These are phyloP conservation scores for Fraxinus americana DNA, from an alignment of 257 asterid species.

Conservation along the genomic window DNA sequence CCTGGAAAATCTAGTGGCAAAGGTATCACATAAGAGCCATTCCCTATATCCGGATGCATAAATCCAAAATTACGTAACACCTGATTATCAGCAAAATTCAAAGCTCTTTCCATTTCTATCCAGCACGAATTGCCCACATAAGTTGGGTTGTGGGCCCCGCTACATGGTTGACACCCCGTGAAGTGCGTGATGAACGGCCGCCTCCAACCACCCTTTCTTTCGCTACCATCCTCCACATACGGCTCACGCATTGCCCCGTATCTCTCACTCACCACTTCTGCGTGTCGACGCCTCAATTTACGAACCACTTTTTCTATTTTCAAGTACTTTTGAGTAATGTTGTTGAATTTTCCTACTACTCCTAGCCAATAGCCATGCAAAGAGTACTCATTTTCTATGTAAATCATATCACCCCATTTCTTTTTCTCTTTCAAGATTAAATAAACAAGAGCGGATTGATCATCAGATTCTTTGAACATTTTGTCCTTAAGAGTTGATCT, in stretches of 20 bases:
- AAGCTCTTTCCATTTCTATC: conserved; percentile 70
- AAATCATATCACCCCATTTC: conserved; percentile 68
- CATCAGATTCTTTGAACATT: conserved; percentile 60
- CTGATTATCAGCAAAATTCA: conserved; percentile 77
- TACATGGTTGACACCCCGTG: conserved; percentile 92
- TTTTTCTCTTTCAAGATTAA: conserved; percentile 49
- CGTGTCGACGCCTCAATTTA: conserved; percentile 58
- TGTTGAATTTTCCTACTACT: conserved; percentile 49
- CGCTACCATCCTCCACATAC: conserved; percentile 33
- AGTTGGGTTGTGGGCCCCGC: conserved; percentile 62
- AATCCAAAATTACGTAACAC: conserved; percentile 63
- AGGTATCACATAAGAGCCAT: conserved; percentile 37
- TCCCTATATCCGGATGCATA: conserved; percentile 42
- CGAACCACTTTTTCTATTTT: conserved; percentile 30
- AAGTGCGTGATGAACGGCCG: conserved; percentile 86
- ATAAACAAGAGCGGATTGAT: conserved; percentile 76
- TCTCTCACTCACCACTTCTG: conserved; percentile 56
- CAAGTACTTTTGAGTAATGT: conserved; percentile 32
- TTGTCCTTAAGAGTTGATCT: conserved; percentile 61
- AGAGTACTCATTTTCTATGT: conserved; percentile 65
- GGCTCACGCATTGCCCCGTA: conserved; percentile 42
- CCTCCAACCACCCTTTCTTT: conserved; percentile 38
- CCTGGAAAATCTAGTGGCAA: conserved; percentile 46
- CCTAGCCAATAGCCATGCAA: conserved; percentile 79
- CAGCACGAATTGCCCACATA: conserved; percentile 55